Percentiles rank a stretch among this genome's conserved stretches.
phyloP scores from a whole-genome alignment of 192 early-diverging fungal species.

The Entophlyctis luteolus region DNA sequence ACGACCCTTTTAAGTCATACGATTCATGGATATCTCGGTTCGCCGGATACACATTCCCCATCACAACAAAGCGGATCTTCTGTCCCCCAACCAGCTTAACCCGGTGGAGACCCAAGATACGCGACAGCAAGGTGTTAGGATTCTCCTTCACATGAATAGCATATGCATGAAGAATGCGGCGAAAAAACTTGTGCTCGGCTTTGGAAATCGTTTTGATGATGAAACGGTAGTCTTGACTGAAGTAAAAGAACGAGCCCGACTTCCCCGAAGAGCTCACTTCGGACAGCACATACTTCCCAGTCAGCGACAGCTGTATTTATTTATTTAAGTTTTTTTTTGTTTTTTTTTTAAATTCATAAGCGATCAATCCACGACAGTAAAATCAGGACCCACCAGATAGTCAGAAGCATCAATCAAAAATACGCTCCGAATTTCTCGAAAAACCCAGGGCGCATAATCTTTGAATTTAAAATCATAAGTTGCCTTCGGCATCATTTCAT shows the following conservation, averaged over 20 bases:
- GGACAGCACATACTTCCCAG: slow-evolving; percentile 94
- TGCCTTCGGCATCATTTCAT: slow-evolving; percentile 90
- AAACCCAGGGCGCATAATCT: slow-evolving; percentile 98
- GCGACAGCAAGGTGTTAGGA: slow-evolving; percentile 85
- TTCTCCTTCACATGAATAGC: slow-evolving; percentile 76
- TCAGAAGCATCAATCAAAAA: slow-evolving; percentile 92
- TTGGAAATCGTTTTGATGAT: slow-evolving; percentile 99
- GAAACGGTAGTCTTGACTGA: slow-evolving; percentile 94
- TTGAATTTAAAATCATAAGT: slow-evolving; percentile 99
- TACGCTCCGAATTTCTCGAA: slow-evolving; percentile 80
- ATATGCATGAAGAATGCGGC: slow-evolving; percentile 80
- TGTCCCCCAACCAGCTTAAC: slow-evolving; percentile 88
- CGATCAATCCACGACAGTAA: neutral
- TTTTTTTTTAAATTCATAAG: neutral
- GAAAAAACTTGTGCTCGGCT: slow-evolving; percentile 91
- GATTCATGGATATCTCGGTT: slow-evolving; percentile 95
- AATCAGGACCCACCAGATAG: slow-evolving; percentile 92
- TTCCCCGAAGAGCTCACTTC: slow-evolving; percentile 94
- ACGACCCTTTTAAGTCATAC: slow-evolving; percentile 95
- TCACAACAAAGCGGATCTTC: slow-evolving; percentile 98
- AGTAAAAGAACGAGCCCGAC: slow-evolving; percentile 96
- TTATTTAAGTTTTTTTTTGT: neutral
- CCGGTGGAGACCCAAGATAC: slow-evolving; percentile 94
- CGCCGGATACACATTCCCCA: slow-evolving; percentile 98
- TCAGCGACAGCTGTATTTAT: slow-evolving; percentile 70